Evolutionary conservation across 129 eudicot species (phyloP).

Genomic region (Lactuca saligna): DNA sequence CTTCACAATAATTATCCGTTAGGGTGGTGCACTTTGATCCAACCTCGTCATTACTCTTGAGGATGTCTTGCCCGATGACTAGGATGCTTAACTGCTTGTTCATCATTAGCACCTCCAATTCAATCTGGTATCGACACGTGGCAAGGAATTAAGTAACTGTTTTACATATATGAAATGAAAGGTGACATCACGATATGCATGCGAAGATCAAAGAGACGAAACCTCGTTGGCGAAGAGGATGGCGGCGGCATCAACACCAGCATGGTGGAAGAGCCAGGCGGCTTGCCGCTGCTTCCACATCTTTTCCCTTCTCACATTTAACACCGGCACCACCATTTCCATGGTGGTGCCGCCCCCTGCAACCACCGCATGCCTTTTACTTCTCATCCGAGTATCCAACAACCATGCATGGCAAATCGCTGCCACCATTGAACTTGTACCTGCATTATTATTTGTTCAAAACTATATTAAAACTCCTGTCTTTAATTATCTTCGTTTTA

Average conservation of each 20-base stretch:
- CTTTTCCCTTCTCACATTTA: conserved; percentile 70
- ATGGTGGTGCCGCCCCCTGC: conserved; percentile 11
- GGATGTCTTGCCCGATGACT: conserved; percentile 76
- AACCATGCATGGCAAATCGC: conserved; percentile 78
- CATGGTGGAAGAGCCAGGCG: conserved; percentile 83
- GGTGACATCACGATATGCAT: not conserved
- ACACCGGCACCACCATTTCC: conserved; percentile 70
- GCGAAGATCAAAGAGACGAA: not conserved
- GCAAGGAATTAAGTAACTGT: not conserved
- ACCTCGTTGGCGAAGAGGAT: conserved; percentile 80
- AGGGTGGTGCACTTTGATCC: conserved; percentile 73
- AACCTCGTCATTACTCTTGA: conserved; percentile 64
- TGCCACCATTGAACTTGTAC: conserved; percentile 88
- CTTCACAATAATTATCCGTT: conserved; percentile 81
- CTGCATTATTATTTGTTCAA: conserved; percentile 21
- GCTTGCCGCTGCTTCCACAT: conserved; percentile 89
- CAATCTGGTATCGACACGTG: conserved; percentile 47
- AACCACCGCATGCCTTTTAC: conserved; percentile 27
- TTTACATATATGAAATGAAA: conserved; percentile 2
- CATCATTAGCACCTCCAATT: conserved; percentile 76
- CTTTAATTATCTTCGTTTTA: not conserved
- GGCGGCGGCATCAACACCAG: conserved; percentile 60
- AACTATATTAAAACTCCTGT: not conserved
- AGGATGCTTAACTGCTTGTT: conserved; percentile 62
- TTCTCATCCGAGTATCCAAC: conserved; percentile 48